Evolutionary conservation across 495 filamentous ascomycete species (phyloP).

Genomic region (Penicillium paradoxum): DNA sequence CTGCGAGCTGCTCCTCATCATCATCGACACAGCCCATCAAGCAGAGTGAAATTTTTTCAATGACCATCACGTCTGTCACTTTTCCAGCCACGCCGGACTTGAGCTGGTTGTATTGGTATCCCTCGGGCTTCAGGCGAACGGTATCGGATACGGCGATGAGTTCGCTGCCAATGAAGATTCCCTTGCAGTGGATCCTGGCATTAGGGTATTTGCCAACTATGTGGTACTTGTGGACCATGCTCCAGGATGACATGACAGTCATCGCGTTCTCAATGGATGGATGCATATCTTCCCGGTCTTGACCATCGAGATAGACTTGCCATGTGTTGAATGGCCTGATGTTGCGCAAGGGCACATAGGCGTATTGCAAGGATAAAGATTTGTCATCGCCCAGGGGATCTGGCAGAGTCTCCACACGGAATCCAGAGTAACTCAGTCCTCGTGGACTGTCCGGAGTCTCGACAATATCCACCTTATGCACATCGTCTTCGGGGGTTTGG

Average conservation of each 20-base stretch:
- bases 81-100: background rate
- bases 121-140: conserved; percentile 43
- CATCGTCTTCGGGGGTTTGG: conserved; percentile 42
- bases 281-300: conserved; percentile 40
- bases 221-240: conserved; percentile 44
- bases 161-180: conserved; percentile 55
- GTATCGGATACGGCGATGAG: conserved; percentile 48
- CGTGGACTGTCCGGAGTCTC: conserved; percentile 31
- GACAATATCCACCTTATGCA: conserved; percentile 41
- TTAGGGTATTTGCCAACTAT: conserved; percentile 53
- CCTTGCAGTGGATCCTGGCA: conserved; percentile 45
- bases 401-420: conserved; percentile 53
- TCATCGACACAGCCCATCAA: conserved; percentile 45
- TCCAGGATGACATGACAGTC: conserved; percentile 49
- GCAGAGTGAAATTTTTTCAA: conserved; percentile 44
- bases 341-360: conserved; percentile 49
- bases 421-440: conserved; percentile 49
- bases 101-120: conserved; percentile 1
- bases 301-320: conserved; percentile 39
- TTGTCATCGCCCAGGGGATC: conserved; percentile 48
- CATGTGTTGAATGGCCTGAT: conserved; percentile 53
- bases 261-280: conserved; percentile 52
- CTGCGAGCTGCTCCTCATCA: conserved; percentile 37
- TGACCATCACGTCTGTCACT: conserved; percentile 49
- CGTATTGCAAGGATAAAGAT: conserved; percentile 45